Evolutionary conservation across 768 basidiomycete species (phyloP), one percentile per base, ranked within the genome.

Genomic region (Dictyophora rubrovolvata): DNA sequence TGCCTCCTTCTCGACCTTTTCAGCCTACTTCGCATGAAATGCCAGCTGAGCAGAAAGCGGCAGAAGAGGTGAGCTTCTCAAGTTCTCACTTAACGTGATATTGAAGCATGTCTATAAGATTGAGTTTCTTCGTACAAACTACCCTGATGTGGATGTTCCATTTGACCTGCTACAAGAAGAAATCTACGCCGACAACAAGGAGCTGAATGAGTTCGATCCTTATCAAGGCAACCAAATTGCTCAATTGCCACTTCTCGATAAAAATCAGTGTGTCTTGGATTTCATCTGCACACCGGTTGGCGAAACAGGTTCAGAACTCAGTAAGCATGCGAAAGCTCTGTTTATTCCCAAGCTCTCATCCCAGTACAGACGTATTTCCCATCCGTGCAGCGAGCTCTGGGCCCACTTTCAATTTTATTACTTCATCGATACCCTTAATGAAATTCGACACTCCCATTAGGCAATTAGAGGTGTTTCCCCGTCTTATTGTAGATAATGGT

Each of bases 131-230:
- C 81, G 85, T 49, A 83, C 81, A 4, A 77, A 79, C 68, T 77
- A 85, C 56, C 87, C 89, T 1, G 87, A 90, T 61, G 75, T 85
- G 16, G 86, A 89, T 60, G 73, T 92, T n/a, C 73, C 86, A 7
- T 71, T 79, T n/a, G 83, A 87, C 46, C 70, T 91, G 21, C 75
- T 91, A 49, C 69, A 79, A 54, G 77, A 80, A 23, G 75, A 83
- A 59, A 69, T 88, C 18, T 69, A 73, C 12, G 71, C 11, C 3
- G 58, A 73, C 54, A 82, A 85, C 50, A 74, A 12, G 70, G 65
- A 47, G 62, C 71, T 53, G 59, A 64, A 37, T 16, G 65, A 60
- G 12, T 86, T 84, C 50, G 80, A 89, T 65, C 84, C 84, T 17
- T 77, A 75, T 47, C 60, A 70, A 3, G 85, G 86, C 33, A 83